Evolutionary conservation across 768 basidiomycete genomes (phyloP), one percentile per base, ranked within the genome.

Genomic region (Chiua virens): DNA sequence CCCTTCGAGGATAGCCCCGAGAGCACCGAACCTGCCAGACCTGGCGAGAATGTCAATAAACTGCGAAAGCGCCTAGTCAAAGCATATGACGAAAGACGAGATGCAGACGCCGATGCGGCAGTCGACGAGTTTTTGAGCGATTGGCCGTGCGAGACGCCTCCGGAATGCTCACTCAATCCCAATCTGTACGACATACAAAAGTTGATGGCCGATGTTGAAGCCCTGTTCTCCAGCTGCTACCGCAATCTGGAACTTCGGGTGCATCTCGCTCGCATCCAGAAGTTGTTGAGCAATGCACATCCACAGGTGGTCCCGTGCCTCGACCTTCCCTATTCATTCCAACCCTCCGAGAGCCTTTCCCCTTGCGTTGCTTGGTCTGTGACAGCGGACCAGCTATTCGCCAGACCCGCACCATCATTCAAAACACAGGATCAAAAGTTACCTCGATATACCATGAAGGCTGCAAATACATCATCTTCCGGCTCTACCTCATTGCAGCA

Each of bases 141-240:
- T 25, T 64, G 63, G 63, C 63, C 64, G 34, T 37, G 47, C n/a
- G 27, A 43, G 21, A 50, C 30, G 1, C 49, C 50, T 28, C 42
- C 54, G 5, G 4, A 45, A 8, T 22, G n/a, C 6, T 36, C 22
- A 11, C 47, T 56, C 21, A 30, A 43, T 34, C 1, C 10, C 20
- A 36, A 48, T 11, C 36, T 37, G 13, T 57, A 52, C 8, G 37
- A 62, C n/a, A 22, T 48, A 4, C 9, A 23, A 20, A 18, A 2
- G 8, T 30, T 62, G 18, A 18, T 11, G 2, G 3, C 38, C 11
- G 20, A 41, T 10, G 23, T 58, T 27, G 36, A 43, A 5, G 7
- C 14, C 13, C 11, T 49, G 15, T 63, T 60, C 36, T 30, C 38
- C 4, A 57, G 59, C 40, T 57, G 61, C 23, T 61, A 52, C 47